Conservation (phyloP, 371 early-diverging fungal species). For the Circinella minor region DNA sequence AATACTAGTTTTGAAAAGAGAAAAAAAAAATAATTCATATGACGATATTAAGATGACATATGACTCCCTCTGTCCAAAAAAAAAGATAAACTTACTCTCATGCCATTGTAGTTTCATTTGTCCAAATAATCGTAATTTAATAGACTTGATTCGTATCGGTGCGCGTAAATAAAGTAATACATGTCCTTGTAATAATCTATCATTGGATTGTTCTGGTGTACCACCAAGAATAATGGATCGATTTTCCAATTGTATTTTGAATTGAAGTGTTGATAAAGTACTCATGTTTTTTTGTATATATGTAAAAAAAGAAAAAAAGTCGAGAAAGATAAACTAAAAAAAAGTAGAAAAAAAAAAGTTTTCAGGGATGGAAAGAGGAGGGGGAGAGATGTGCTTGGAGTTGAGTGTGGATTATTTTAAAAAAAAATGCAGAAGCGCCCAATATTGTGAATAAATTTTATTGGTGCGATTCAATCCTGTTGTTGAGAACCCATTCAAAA, state of each 20-base stretch:
- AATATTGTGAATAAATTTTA: too few relatives aligned
- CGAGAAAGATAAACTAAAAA: not conserved
- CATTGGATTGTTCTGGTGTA: not conserved
- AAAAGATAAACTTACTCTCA: slow-evolving; percentile 28
- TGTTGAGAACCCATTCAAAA: too few relatives aligned
- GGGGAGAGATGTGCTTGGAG: too few relatives aligned
- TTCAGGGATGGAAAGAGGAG: too few relatives aligned
- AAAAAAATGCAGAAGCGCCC: too few relatives aligned
- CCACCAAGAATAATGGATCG: not conserved
- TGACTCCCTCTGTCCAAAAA: too few relatives aligned
- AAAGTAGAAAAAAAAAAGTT: not conserved
- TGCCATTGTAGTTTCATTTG: slow-evolving; percentile 37
- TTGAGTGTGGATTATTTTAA: too few relatives aligned
- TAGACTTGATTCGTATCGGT: slow-evolving; percentile 29
- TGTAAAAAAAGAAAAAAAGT: not conserved
- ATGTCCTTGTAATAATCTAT: not conserved
- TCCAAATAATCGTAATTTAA: slow-evolving; percentile 31
- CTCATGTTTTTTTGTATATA: not conserved
- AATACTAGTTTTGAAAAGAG: too few relatives aligned
- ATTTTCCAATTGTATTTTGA: not conserved
- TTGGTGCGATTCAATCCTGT: too few relatives aligned
- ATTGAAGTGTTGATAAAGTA: not conserved
- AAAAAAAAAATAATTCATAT: too few relatives aligned
- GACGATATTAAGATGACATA: too few relatives aligned
- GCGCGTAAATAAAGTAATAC: not conserved